Evolutionary conservation across 2,329 filamentous ascomycete genomes (phyloP).

Genomic region (Apiospora pterosperma): DNA sequence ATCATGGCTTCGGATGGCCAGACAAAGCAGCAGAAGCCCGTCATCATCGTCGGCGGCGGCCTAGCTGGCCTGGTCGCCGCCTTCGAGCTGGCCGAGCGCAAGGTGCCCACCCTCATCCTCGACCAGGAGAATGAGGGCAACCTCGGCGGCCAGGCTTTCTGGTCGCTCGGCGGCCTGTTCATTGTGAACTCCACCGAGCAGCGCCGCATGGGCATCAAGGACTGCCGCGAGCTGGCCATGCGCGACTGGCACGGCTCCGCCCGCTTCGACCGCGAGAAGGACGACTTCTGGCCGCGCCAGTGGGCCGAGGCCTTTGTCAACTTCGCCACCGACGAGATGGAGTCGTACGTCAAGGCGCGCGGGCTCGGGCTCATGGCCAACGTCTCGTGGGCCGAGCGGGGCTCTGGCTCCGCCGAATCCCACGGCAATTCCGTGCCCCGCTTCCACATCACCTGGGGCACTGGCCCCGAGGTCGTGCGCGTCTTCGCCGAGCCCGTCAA

Average conservation of each 20-base stretch:
- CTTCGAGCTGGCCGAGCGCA: slow-evolving; percentile 49
- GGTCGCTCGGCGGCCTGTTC: slow-evolving; percentile 61
- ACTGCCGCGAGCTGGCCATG: slow-evolving; percentile 54
- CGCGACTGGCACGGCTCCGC: slow-evolving; percentile 58
- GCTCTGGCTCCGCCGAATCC: slow-evolving; percentile 50
- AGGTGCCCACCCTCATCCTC: slow-evolving; percentile 47
- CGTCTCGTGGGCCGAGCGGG: slow-evolving; percentile 61
- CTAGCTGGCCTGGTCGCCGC: slow-evolving; percentile 59
- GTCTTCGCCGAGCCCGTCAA: slow-evolving; percentile 55
- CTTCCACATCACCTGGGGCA: slow-evolving; percentile 62
- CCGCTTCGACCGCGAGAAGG: slow-evolving; percentile 51
- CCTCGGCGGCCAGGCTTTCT: slow-evolving; percentile 61
- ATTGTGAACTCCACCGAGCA: slow-evolving; percentile 55
- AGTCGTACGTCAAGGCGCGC: slow-evolving; percentile 50
- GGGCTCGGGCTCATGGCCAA: slow-evolving; percentile 51
- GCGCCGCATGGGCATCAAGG: slow-evolving; percentile 54
- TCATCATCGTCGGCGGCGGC: slow-evolving; percentile 55
- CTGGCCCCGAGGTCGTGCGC: slow-evolving; percentile 56
- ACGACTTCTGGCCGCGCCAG: slow-evolving; percentile 55
- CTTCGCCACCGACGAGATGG: slow-evolving; percentile 58
- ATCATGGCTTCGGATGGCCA: neutral
- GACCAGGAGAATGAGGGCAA: slow-evolving; percentile 57
- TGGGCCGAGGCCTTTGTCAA: slow-evolving; percentile 65
- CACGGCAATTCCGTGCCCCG: slow-evolving; percentile 61
- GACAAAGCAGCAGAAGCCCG: slow-evolving; percentile 27